Evolutionary conservation across 2,329 filamentous ascomycete genomes (phyloP), one percentile per base, ranked within the genome.

Genomic region (Aureobasidium sp.): DNA sequence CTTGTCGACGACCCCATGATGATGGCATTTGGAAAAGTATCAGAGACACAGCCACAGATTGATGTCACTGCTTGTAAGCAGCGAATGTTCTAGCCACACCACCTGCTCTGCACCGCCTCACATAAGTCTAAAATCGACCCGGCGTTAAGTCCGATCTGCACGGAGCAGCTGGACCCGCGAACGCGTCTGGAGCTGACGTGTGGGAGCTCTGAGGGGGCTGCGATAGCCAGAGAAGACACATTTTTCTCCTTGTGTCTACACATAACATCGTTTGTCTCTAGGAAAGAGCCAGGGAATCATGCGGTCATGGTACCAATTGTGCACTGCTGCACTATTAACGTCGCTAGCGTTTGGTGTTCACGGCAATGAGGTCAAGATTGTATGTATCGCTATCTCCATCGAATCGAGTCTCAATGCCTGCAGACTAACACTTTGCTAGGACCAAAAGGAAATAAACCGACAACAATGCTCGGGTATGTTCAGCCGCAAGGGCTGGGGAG

Each of bases 401-500:
- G 11, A 32, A 13, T 32, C 44, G n/a, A 16, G n/a, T 51, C 14
- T 44, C 2, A 16, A 14, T 30, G 8, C 27, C 14, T 21, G 8
- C 25, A 53, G 1, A 50, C 61, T 62, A 27, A 62, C 37, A n/a
- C 10, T n/a, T 30, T n/a, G 4, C 10, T 7, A 63, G 90, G 87
- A 90, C 73, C 82, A 94, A 72, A 84, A 85, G 61, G 84, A 89
- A 57, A 82, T 87, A 39, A 89, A 93, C 71, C 82, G 85, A 70
- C 89, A 96, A 78, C 84, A 88, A 83, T 97, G 93, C 78, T 79
- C 81, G 79, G 91, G 93, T 78, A 97, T 97, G 92, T 97, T 97
- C 79, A 92, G 89, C 77, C 87, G 85, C 72, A 89, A 85, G 70
- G 83, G 88, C 55, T 97, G 93, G 93, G 91, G 91, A 68, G 93